phyloP scores from a whole-genome alignment of 2,329 filamentous ascomycete genomes.

The Corinectria fuckeliana region DNA sequence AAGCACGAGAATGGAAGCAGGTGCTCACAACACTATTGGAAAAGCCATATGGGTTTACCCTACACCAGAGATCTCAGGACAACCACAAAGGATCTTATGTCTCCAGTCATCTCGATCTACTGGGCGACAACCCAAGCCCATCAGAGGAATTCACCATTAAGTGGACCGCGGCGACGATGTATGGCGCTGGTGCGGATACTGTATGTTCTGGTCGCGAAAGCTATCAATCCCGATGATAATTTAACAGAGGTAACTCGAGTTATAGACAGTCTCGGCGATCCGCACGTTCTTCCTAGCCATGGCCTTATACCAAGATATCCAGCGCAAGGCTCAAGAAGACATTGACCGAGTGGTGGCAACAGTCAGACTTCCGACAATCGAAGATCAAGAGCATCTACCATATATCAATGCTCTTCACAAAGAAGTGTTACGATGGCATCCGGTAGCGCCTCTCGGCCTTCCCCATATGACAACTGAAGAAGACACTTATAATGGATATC shows the following conservation, averaged over 20 bases:
- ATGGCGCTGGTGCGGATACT: constrained; percentile 29
- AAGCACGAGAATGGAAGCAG: no score
- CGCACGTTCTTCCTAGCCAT: constrained; percentile 27
- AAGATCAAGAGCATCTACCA: constrained; percentile 33
- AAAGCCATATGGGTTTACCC: no score
- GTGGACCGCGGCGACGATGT: constrained; percentile 8
- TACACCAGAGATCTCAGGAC: constrained; percentile 8
- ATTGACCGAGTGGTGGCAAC: constrained; percentile 34
- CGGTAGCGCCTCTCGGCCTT: constrained; percentile 43
- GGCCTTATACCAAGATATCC: constrained; percentile 14
- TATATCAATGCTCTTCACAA: constrained; percentile 41
- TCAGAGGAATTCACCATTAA: no score
- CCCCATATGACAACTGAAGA: constrained; percentile 45
- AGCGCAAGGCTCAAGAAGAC: constrained; percentile 25
- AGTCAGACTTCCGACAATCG: constrained; percentile 29
- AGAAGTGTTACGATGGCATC: constrained; percentile 38
- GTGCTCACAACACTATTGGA: no score
- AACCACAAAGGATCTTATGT: no score
- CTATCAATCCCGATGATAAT: no score
- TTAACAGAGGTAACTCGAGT: background rate
- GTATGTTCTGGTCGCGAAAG: background rate
- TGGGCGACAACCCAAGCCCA: constrained; percentile 17
- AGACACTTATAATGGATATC: constrained; percentile 28
- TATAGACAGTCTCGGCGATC: constrained; percentile 25
- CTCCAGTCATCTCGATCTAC: no score